Evolutionary conservation across 306 rosid genomes (phyloP).

Genomic region (Cicer bijugum): DNA sequence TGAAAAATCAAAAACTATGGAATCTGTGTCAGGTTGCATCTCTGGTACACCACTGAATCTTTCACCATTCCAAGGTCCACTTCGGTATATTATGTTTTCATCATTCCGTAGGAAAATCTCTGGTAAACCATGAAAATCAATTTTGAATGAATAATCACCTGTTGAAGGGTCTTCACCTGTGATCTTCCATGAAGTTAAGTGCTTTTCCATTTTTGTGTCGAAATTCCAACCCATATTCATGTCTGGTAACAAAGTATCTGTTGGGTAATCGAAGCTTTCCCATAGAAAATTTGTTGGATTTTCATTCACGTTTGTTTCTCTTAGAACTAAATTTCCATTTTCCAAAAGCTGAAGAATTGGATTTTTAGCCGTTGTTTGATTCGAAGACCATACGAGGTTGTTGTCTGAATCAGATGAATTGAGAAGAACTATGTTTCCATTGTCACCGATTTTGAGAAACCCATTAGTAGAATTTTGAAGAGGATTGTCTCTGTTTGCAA

Average conservation of each 20-base stretch:
- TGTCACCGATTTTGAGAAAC: constrained; percentile 47
- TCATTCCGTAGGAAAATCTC: constrained; percentile 52
- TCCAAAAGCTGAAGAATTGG: constrained; percentile 63
- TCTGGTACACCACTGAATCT: constrained; percentile 79
- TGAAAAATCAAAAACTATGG: constrained; percentile 47
- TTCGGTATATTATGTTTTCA: constrained; percentile 35
- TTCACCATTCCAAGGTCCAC: constrained; percentile 85
- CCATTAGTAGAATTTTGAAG: constrained; percentile 47
- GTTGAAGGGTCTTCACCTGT: constrained; percentile 55
- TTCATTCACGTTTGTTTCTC: constrained; percentile 37
- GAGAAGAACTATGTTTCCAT: constrained; percentile 52
- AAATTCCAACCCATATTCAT: constrained; percentile 79
- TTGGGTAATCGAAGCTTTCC: constrained; percentile 82
- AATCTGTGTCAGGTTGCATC: constrained; percentile 49
- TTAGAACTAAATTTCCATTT: constrained; percentile 62
- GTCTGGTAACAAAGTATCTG: constrained; percentile 65
- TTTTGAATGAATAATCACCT: constrained; percentile 55
- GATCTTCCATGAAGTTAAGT: constrained; percentile 64
- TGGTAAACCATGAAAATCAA: constrained; percentile 62
- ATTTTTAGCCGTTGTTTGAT: constrained; percentile 35
- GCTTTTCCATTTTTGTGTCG: constrained; percentile 44
- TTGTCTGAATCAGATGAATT: constrained; percentile 13
- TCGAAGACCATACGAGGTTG: constrained; percentile 55
- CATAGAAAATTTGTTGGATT: constrained; percentile 49
- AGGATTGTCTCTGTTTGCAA: constrained; percentile 77